Evolutionary conservation across 108 stramenopile genomes (phyloP).

Genomic region (Skeletonema tropicum): DNA sequence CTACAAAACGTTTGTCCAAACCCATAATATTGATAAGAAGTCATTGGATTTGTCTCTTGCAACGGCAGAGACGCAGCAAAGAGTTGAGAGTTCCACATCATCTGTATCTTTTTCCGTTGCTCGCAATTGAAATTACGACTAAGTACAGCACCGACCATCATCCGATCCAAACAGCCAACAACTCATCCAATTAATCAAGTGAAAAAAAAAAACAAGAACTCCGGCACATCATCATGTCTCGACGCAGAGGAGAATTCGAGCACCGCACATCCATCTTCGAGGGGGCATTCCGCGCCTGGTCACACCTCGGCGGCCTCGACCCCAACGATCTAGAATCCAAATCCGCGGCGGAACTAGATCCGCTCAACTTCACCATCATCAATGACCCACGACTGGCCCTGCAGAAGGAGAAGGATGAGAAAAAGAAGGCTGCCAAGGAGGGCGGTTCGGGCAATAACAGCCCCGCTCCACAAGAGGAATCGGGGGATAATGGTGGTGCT

Average conservation of each 20-base stretch:
- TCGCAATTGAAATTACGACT: no score
- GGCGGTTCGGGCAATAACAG: conserved; percentile 4
- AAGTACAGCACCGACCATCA: neutral
- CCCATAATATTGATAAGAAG: no score
- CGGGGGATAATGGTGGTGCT: neutral
- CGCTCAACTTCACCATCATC: conserved; percentile 65
- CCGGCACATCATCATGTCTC: conserved; percentile 57
- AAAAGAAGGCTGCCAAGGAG: conserved; percentile 15
- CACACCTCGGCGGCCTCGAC: conserved; percentile 86
- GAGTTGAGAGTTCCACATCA: no score
- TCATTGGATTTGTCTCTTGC: no score
- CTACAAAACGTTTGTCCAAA: no score
- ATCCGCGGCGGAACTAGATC: conserved; percentile 68
- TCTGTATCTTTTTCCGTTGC: no score
- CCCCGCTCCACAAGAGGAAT: neutral
- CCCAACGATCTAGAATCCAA: conserved; percentile 72
- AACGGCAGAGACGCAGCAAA: no score
- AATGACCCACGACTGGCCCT: conserved; percentile 55
- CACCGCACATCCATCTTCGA: conserved; percentile 93
- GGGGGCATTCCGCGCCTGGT: conserved; percentile 93
- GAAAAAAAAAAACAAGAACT: neutral
- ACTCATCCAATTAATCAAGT: neutral
- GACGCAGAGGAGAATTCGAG: conserved; percentile 91
- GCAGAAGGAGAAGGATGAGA: conserved; percentile 8
- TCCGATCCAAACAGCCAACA: neutral